Evolutionary conservation across 306 rosid species (phyloP), one percentile per base, ranked within the genome.

Genomic region (Coriaria nepalensis): DNA sequence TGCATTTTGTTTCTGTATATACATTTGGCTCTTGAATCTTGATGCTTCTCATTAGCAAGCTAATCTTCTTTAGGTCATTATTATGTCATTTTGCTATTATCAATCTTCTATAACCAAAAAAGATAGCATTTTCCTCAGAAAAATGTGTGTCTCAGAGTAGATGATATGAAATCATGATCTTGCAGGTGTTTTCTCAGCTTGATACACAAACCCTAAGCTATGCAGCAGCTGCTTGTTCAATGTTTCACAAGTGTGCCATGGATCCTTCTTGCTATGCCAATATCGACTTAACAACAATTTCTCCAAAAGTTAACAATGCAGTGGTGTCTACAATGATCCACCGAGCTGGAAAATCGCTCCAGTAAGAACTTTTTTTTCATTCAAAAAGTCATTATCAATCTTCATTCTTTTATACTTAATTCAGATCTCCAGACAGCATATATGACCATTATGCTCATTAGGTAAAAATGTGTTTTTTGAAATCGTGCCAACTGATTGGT

Each of bases 241-340:
- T 90, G 74, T 90, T 90, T 72, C 75, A 78, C 59, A 90, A 81
- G 68, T 90, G 94, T 77, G 93, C 94, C 33, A 75, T 70, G 78
- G 95, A 90, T 78, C 87, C 98, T 61, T 53, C 75, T 37, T 85
- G 98, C 78, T 90, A 85, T 56, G 53, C 83, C 58, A 66, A 82
- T 67, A 69, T 90, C 73, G 96, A 90, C 69, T 79, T 90, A 74
- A 75, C 74, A 7, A 77, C 94, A 10, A 75, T 63, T 56, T 79
- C 76, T 57, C 94, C 98, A 0, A 90, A 86, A 66, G 98, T 90
- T 63, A 90, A 90, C 70, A 85, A 90, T 79, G 87, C 94, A 4
- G 94, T 90, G 2, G 95, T 90, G 45, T 82, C 98, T 55, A 85
- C 94, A 1, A 85, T 81, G 94, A 81, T 90, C 63, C 94, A 79